Evolutionary conservation across 257 asterid species (phyloP), one percentile per base, ranked within the genome.

Genomic region (Salvia hispanica): DNA sequence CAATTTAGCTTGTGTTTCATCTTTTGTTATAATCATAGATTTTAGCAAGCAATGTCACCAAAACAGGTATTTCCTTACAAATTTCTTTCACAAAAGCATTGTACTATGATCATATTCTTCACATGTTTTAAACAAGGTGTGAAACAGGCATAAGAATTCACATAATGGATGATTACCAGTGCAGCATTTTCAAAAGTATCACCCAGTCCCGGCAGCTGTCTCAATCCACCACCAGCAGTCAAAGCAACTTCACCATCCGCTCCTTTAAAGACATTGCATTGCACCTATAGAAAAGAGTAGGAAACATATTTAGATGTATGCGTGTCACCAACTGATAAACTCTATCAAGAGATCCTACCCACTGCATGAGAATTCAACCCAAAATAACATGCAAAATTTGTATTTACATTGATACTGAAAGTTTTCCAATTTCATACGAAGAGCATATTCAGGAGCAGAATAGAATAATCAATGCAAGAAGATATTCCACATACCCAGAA

Each of bases 201-300:
- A 51, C 73, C 61, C 66, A 91, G 56, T 36, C 97, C 97, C 5
- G 99, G 96, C 60, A 93, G 77, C 83, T 82, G 90, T 78, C 97
- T 88, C 79, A 93, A 71, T 61, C 99, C 99, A 79, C 99, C 99
- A 36, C 79, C 96, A 78, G 85, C 80, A 57, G 99, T 93, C 78
- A 93, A 81, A 75, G 87, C 86, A 58, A 88, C 89, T 78, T 90
- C 95, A 50, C 92, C 99, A 69, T 69, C 85, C 10, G 95, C 95
- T 70, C 99, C 97, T 78, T 93, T 86, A 72, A 93, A 93, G 66
- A 84, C 92, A 70, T 91, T 90, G 79, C 99, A 93, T 69, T 93
- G 99, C 57, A 85, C 90, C 99, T 90, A 80, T 11, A 65, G 59
- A 76, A 6, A 69, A 53, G 47, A 58, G 57, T 61, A 73, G 60